A percentile compares a stretch with the other conserved stretches of the same genome.
Evolutionary conservation across 2,329 filamentous ascomycete species (phyloP).

Genomic region (Pestalotiopsis sp.): DNA sequence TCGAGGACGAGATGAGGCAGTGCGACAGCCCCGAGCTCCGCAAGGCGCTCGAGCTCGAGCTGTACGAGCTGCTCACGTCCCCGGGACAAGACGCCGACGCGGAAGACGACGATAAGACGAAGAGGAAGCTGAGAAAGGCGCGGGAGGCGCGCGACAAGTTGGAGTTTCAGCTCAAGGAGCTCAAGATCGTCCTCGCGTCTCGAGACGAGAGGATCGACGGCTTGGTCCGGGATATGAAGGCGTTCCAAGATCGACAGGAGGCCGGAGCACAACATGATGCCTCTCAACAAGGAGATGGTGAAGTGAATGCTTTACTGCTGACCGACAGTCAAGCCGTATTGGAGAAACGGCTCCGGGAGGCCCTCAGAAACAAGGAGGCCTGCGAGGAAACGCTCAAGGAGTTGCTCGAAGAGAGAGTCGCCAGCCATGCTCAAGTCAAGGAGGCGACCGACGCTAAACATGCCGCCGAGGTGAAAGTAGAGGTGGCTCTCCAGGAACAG

Average conservation of each 20-base stretch:
- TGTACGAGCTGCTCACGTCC: background rate
- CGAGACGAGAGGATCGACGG: background rate
- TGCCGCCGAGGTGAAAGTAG: background rate
- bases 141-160: background rate
- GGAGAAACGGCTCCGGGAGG: background rate
- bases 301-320: background rate
- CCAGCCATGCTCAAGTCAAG: background rate
- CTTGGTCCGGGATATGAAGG: background rate
- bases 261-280: background rate
- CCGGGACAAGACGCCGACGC: background rate
- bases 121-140: background rate
- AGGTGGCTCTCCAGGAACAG: background rate
- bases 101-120: background rate
- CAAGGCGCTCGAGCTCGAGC: background rate
- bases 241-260: background rate
- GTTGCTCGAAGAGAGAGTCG: background rate
- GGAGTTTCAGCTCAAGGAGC: background rate
- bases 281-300: background rate
- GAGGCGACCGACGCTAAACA: background rate
- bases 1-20: conserved; percentile 2
- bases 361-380: background rate
- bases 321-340: background rate
- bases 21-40: background rate
- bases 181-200: background rate
- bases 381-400: background rate